Percentiles rank a stretch among this genome's conserved stretches.
These are phyloP conservation scores for Iris macrosiphon DNA, from an alignment of 106 monocot genomes.

Conservation along the genomic window DNA sequence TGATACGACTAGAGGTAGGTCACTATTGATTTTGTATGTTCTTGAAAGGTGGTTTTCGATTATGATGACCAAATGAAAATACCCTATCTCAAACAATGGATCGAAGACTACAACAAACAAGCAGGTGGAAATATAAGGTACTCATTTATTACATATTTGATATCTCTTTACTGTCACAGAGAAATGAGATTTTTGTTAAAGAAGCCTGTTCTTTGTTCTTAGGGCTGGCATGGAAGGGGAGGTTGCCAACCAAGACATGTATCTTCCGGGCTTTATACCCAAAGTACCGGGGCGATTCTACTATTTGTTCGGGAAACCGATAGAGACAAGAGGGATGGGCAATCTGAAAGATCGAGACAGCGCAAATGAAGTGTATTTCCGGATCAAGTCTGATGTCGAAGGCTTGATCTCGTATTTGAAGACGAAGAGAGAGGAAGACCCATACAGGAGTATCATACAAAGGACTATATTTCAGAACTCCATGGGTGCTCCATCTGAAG, in stretches of 20 bases:
- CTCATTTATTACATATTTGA: background rate
- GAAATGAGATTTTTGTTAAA: too few relatives aligned
- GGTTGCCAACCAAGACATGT: constrained; percentile 47
- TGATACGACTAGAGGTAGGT: too few relatives aligned
- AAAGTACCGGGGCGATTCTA: constrained; percentile 94
- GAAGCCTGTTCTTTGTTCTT: background rate
- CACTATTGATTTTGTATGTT: too few relatives aligned
- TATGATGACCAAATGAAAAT: constrained; percentile 68
- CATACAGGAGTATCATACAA: constrained; percentile 53
- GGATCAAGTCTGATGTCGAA: constrained; percentile 79
- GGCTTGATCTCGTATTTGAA: constrained; percentile 55
- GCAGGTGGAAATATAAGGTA: constrained; percentile 53
- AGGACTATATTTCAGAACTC: constrained; percentile 57
- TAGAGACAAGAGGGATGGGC: constrained; percentile 52
- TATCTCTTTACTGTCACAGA: too few relatives aligned
- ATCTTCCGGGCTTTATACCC: constrained; percentile 60
- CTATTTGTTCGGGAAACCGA: constrained; percentile 82
- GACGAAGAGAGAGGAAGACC: constrained; percentile 82
- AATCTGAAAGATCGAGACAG: constrained; percentile 34
- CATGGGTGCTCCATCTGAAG: constrained; percentile 21
- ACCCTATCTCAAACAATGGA: constrained; percentile 41
- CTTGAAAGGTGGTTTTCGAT: constrained; percentile 72
- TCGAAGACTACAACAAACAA: constrained; percentile 45
- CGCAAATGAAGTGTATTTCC: constrained; percentile 45
- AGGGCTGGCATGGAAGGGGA: constrained; percentile 52